Evolutionary conservation across 805 yeast genomes (phyloP).

Genomic region (Ogataea methanolica): DNA sequence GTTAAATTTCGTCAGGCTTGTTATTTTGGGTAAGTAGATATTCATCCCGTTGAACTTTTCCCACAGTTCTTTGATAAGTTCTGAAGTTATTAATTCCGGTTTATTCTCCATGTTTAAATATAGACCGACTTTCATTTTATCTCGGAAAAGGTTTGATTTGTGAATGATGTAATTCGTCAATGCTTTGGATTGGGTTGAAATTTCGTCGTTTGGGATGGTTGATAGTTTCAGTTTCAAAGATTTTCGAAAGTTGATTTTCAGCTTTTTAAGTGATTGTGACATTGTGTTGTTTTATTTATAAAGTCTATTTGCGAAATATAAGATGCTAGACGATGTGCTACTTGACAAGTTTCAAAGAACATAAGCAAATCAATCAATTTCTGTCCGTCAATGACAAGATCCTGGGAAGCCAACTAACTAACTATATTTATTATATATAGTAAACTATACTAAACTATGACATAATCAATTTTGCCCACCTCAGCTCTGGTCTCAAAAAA

Average conservation of each 20-base stretch:
- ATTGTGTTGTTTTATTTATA: neutral
- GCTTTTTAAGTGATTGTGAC: neutral
- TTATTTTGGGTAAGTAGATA: conserved; percentile 54
- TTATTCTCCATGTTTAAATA: conserved; percentile 73
- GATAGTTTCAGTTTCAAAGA: neutral
- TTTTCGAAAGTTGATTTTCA: neutral
- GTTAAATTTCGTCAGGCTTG: conserved; percentile 25
- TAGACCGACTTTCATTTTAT: conserved; percentile 51
- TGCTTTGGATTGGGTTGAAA: neutral
- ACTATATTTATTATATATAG: no score
- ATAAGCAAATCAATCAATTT: no score
- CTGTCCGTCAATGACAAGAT: no score
- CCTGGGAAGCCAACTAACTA: no score
- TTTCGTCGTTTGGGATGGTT: neutral
- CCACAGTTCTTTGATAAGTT: conserved; percentile 50
- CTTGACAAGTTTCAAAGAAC: no score
- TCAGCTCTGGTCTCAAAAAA: no score
- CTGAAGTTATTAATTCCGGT: conserved; percentile 57
- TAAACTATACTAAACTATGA: no score
- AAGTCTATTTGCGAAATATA: no score
- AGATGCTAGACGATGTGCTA: no score
- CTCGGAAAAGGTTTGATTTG: conserved; percentile 30
- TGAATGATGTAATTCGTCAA: conserved; percentile 1
- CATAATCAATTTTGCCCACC: no score
- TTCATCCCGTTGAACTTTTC: conserved; percentile 31